Conservation (phyloP, 345 rosid genomes). For the Cochlearia excelsa region DNA sequence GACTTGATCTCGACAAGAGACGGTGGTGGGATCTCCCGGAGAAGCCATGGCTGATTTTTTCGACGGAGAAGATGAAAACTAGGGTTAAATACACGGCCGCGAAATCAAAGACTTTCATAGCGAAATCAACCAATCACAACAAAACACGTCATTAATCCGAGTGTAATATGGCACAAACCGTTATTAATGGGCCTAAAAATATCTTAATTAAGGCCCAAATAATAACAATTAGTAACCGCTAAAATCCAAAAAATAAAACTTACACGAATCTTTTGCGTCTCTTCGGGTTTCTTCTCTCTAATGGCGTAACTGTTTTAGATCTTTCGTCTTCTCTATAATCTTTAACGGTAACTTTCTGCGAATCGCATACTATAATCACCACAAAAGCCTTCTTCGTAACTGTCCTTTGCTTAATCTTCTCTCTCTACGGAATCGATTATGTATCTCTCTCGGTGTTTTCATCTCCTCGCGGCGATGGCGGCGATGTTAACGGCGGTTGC, state of each 20-base stretch:
- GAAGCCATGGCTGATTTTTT: constrained; percentile 27
- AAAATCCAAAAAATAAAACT: constrained; percentile 9
- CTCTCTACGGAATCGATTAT: constrained; percentile 5
- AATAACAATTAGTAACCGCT: not conserved
- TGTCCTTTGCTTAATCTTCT: constrained; percentile 16
- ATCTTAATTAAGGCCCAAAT: constrained; percentile 4
- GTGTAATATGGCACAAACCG: not conserved
- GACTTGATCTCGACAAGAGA: constrained; percentile 8
- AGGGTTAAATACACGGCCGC: constrained; percentile 21
- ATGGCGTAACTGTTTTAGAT: constrained; percentile 22
- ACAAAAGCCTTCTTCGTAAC: not conserved
- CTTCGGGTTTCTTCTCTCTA: constrained; percentile 12
- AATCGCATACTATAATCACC: not conserved
- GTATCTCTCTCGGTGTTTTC: constrained; percentile 2
- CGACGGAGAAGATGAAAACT: constrained; percentile 10
- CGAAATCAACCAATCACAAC: not conserved
- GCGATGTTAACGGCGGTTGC: constrained; percentile 15
- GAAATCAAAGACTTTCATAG: not conserved
- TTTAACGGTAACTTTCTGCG: constrained; percentile 30
- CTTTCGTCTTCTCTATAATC: constrained; percentile 21
- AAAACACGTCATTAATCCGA: constrained; percentile 14
- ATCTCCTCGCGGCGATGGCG: constrained; percentile 27
- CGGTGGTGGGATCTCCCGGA: constrained; percentile 32
- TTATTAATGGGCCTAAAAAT: constrained; percentile 13
- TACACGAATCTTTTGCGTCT: constrained; percentile 5